phyloP scores from a whole-genome alignment of 163 green algal species.

The Coccomyxa subellipsoidea region DNA sequence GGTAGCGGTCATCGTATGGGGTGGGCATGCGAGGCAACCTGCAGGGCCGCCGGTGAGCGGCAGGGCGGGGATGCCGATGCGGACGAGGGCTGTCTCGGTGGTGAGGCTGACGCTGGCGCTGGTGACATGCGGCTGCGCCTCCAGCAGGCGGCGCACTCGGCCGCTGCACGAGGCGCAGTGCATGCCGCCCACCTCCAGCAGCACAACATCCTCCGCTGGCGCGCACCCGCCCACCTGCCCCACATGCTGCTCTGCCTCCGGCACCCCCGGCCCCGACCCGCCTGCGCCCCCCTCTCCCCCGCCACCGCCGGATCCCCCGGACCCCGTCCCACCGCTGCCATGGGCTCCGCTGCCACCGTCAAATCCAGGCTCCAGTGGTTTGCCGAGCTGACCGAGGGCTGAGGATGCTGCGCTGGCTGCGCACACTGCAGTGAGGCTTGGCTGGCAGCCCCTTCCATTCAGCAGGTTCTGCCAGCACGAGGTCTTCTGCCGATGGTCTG shows the following conservation, averaged over 20 bases:
- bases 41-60: background rate
- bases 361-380: background rate
- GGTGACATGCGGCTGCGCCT: slow-evolving; percentile 55
- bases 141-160: slow-evolving; percentile 77
- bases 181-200: slow-evolving; percentile 86
- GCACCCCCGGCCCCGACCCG: background rate
- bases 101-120: slow-evolving; percentile 80
- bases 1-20: background rate
- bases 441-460: background rate
- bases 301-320: background rate
- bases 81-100: slow-evolving; percentile 84
- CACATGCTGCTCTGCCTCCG: background rate
- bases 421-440: background rate
- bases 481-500: background rate
- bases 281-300: background rate
- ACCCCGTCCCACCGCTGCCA: background rate
- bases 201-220: slow-evolving; percentile 57
- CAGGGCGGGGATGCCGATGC: slow-evolving; percentile 46
- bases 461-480: background rate
- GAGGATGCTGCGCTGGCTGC: background rate
- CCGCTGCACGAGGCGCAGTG: slow-evolving; percentile 81
- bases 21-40: background rate
- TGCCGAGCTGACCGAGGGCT: background rate
- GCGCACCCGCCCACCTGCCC: background rate
- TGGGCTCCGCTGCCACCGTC: background rate